phyloP scores from a whole-genome alignment of 1,284 basidiomycete species.

The Phenoliferia sp. region DNA sequence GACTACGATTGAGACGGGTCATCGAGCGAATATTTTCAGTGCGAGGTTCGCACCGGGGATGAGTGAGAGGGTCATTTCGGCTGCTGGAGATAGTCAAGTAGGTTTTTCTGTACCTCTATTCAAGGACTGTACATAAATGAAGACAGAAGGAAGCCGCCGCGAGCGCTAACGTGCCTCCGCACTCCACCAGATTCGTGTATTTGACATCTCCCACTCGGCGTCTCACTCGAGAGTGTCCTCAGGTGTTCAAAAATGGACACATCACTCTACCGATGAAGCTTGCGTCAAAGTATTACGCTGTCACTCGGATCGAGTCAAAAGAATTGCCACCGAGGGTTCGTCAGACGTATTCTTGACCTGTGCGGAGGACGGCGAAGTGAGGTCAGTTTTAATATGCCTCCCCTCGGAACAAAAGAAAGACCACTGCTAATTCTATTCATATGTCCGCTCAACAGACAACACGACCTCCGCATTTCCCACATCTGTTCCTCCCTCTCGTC shows the following conservation, averaged over 20 bases:
- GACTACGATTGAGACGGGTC: slow-evolving; percentile 40
- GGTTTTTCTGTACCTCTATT: slow-evolving; percentile 50
- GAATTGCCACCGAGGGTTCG: slow-evolving; percentile 72
- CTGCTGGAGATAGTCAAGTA: slow-evolving; percentile 25
- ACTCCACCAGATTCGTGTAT: slow-evolving; percentile 76
- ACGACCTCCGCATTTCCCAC: slow-evolving; percentile 72
- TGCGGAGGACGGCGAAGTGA: slow-evolving; percentile 59
- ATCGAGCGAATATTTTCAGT: slow-evolving; percentile 82
- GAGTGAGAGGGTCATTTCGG: slow-evolving; percentile 19
- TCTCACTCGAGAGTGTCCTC: slow-evolving; percentile 44
- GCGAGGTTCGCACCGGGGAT: slow-evolving; percentile 69
- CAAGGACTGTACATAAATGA: too few relatives aligned
- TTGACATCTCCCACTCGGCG: slow-evolving; percentile 53
- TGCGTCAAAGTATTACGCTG: slow-evolving; percentile 38
- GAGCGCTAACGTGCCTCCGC: too few relatives aligned
- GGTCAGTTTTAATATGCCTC: not conserved
- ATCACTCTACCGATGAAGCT: slow-evolving; percentile 13
- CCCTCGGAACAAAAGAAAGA: too few relatives aligned
- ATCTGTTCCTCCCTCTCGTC: slow-evolving; percentile 47
- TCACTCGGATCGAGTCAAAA: slow-evolving; percentile 51
- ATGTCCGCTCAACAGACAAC: slow-evolving; percentile 53
- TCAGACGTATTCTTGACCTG: slow-evolving; percentile 80
- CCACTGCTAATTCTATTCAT: not conserved
- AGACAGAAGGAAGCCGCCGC: too few relatives aligned
- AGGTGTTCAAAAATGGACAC: too few relatives aligned